Evolutionary conservation across 176 grass and related monocot genomes (phyloP), one percentile per base, ranked within the genome.

Genomic region (Eremochloa ophiuroides): DNA sequence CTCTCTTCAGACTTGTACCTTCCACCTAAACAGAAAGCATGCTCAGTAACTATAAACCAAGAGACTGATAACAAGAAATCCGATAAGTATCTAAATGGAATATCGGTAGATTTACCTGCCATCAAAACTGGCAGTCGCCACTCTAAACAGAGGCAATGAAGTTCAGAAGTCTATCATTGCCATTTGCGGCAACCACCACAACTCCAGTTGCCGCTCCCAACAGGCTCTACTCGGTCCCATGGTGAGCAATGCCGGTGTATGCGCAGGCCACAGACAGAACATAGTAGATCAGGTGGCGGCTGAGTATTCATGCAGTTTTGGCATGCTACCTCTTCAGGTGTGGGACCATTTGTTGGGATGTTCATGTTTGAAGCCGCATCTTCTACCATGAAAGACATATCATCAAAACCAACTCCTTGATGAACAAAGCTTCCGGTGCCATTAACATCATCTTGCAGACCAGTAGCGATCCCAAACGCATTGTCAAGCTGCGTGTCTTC

Each of bases 241-340:
- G 89, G 92, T 29, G 92, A 91, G 67, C 92, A 94, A 6, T 87
- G 62, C 62, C 46, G 73, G 83, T 94, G 92, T 38, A 89, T 86
- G 10, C 30, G 62, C 69, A 89, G 63, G 58, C 78, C 84, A 83
- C 92, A 91, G 62, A 82, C 61, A 62, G 73, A 75, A 62, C 92
- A 94, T 29, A 46, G 43, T 27, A 87, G 86, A 62, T 87, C 86
- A 17, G 89, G 88, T 77, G 78, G 63, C 0, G 84, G 89, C 47
- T 94, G 84, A 58, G 74, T 12, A 37, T 62, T 67, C 83, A 80
- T 89, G 82, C 89, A 91, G 38, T 70, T 89, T 13, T 56, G 25
- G 41, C 92, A 94, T 79, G 35, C 44, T 77, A 77, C 39, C 62
- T 76, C 71, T 6, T 63, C 71, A 74, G 69, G 11, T 1, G 82